phyloP scores from a whole-genome alignment of 345 rosid species.

The Eucalyptus tenuipes region DNA sequence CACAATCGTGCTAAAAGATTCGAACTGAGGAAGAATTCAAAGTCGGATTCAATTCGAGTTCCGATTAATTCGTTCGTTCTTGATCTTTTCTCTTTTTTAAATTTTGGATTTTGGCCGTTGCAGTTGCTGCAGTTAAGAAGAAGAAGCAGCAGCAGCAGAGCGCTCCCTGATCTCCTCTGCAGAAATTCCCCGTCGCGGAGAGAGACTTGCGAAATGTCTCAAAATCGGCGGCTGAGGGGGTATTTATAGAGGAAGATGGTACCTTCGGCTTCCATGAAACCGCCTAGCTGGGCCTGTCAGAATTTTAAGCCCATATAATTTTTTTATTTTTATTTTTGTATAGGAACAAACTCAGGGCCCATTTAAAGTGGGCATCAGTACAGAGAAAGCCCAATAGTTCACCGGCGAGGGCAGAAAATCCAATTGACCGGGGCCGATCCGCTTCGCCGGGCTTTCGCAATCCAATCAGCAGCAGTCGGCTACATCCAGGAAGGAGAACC shows the following conservation, averaged over 20 bases:
- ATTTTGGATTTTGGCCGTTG: neutral
- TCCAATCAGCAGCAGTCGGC: neutral
- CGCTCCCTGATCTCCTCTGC: neutral
- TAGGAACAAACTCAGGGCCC: neutral
- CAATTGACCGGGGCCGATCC: too few relatives aligned
- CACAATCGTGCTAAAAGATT: neutral
- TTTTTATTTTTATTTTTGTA: too few relatives aligned
- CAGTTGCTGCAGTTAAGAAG: neutral
- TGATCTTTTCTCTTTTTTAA: neutral
- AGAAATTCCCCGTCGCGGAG: neutral
- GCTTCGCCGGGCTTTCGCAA: neutral
- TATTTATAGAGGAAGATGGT: neutral
- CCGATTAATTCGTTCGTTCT: neutral
- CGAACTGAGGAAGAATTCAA: neutral
- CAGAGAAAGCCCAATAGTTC: neutral
- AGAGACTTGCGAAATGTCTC: rapidly evolving
- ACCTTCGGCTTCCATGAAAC: neutral
- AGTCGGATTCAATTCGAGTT: neutral
- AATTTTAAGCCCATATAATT: too few relatives aligned
- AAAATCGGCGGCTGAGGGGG: rapidly evolving
- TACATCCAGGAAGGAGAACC: too few relatives aligned
- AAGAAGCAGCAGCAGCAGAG: neutral
- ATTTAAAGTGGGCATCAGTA: neutral
- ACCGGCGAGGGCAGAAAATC: neutral
- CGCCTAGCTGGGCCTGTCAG: neutral